Base-by-base conservation (phyloP, 768 basidiomycete species). In the Tricholoma bakamatsutake region DNA sequence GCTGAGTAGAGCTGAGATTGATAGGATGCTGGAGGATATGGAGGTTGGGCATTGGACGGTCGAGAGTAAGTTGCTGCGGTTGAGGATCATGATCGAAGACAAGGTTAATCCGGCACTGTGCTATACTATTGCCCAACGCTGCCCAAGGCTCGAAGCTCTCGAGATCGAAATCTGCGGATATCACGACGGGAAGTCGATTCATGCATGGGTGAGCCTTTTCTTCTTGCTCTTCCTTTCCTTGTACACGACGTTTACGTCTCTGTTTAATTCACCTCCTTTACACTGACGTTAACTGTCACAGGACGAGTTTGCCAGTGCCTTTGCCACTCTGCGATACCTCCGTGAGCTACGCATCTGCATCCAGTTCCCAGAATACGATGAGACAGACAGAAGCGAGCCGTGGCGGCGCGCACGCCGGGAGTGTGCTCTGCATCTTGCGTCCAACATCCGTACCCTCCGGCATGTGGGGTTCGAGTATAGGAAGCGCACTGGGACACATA, bases 151-250 rank as follows among this genome's bases (percentile, higher is more conserved):
- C 27, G 72, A 76, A 57, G 60, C 64, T 43, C 54, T 77, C 45
- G 76, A 77, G 57, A 66, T 77, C 15, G 76, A 77, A 59, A 61
- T 70, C 3, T 77, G 76, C 59, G 73, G 73, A 45, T 75, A 76
- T 57, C 69, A 69, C 33, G 71, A 76, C 35, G 73, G 73, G 40
- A 73, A 73, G 37, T 64, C 68, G 4, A 71, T 71, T 7, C 66
- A 69, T 47, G 67, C 72, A 42, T 76, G 76, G 76, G 75, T 76
- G 52, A 59, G 71, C 66, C 49, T 35, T 52, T 33, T 56, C 6
- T 17, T 45, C 17, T 27, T 4, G 40, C 12, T 24, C 11, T 47
- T 31, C 18, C 4, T 30, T 21, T 17, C 31, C 46, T 24, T 24
- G 21, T 24, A 24, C 21, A 24, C 21, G 21, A 24, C 2, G 21